These are phyloP conservation scores for Lipomyces yamanashiensis DNA, from an alignment of 805 yeast genomes.

Conservation along the genomic window DNA sequence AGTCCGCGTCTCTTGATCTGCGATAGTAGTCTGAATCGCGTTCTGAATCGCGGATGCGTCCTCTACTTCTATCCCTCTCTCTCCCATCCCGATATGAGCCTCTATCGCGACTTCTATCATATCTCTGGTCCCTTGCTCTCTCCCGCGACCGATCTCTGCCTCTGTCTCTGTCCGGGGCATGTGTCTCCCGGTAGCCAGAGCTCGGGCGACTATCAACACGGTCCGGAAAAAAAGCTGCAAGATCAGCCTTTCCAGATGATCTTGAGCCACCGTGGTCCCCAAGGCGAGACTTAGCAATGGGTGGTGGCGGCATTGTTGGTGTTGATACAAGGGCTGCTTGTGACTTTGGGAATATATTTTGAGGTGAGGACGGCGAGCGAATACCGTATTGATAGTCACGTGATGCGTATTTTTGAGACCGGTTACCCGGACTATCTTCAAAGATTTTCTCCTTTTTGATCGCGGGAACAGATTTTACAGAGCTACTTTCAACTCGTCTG, in stretches of 20 bases:
- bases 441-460: conserved; percentile 1
- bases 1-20: not conserved
- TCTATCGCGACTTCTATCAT: conserved; percentile 2
- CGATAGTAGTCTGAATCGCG: conserved; percentile 7
- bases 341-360: not conserved
- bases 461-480: not conserved
- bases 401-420: not conserved
- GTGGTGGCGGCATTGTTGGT: conserved; percentile 15
- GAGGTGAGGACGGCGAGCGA: not conserved
- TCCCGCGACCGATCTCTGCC: not conserved
- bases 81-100: not conserved
- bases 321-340: not conserved
- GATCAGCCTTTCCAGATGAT: conserved; percentile 27
- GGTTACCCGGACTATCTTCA: conserved; percentile 14
- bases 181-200: not conserved
- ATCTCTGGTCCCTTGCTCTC: not conserved
- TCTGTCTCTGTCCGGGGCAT: conserved; percentile 1
- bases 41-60: conserved; percentile 5
- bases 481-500: not conserved
- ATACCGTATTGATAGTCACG: not conserved
- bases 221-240: conserved; percentile 36
- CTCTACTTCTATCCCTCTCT: conserved; percentile 1
- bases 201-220: conserved; percentile 18
- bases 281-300: not conserved
- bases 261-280: conserved; percentile 1